Evolutionary conservation across 2,329 filamentous ascomycete species (phyloP).

Genomic region (Ceratocystiopsis minuta): DNA sequence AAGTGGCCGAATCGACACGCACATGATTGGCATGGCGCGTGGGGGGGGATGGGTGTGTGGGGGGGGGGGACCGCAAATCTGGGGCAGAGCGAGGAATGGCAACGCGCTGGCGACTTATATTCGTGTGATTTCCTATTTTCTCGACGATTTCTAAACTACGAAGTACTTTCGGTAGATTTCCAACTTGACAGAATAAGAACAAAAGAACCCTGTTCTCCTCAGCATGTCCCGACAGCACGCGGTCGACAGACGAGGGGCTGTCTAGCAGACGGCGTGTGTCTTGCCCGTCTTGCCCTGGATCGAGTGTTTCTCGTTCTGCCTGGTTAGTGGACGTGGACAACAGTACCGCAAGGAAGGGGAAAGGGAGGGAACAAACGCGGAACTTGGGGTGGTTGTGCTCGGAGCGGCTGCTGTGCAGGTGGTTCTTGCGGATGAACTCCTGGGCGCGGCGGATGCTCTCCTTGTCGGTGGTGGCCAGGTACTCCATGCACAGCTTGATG

Average conservation of each 20-base stretch:
- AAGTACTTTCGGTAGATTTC: no score
- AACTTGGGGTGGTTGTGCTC: slow-evolving; percentile 33
- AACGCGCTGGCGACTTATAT: no score
- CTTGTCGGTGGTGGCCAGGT: slow-evolving; percentile 57
- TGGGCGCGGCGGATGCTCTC: slow-evolving; percentile 52
- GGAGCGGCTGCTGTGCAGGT: slow-evolving; percentile 32
- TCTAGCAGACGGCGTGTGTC: slow-evolving; percentile 69
- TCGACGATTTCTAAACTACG: no score
- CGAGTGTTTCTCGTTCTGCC: slow-evolving; percentile 59
- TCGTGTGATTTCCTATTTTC: no score
- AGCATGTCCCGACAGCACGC: neutral
- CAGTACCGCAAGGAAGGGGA: neutral
- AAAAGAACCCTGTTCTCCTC: neutral
- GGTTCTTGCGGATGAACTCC: slow-evolving; percentile 42
- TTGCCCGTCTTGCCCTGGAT: slow-evolving; percentile 82
- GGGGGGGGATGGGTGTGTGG: no score
- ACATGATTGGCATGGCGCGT: no score
- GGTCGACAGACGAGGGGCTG: neutral
- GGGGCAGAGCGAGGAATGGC: no score
- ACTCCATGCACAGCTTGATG: slow-evolving; percentile 56
- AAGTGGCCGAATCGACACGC: neutral
- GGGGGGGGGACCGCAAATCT: no score
- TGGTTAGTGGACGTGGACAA: neutral
- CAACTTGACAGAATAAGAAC: neutral
- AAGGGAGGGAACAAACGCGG: slow-evolving; percentile 15